Evolutionary conservation across 345 rosid genomes (phyloP), one percentile per base, ranked within the genome.

Genomic region (Excoecaria cochinchinensis): DNA sequence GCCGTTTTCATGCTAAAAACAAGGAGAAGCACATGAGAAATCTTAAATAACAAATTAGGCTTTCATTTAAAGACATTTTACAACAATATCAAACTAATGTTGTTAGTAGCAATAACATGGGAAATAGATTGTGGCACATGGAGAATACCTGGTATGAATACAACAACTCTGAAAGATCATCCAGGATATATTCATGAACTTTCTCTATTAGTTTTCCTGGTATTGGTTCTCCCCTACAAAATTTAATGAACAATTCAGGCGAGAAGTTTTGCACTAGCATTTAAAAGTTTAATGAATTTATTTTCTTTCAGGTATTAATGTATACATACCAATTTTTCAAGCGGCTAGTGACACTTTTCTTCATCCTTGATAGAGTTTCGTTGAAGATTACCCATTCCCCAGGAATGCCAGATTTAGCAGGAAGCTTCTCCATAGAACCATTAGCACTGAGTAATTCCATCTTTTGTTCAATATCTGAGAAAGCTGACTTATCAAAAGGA

Each of bases 201-300:
- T 77, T 89, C 82, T 84, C 84, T 74, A 91, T 88, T 80, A 95
- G 81, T 55, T 78, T 22, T 57, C 69, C 78, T 67, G 95, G 97
- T 79, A 91, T 91, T 4, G 97, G 95, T 86, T 85, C 86, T 47
- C 99, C 99, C 99, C 97, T 92, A 73, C 73, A 76, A 84, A 44
- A 80, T 78, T 56, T 53, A 80, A 58, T 6, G 65, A 48, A 76
- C 8, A 78, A 47, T 53, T 83, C 67, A 83, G 71, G 78, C 40
- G n/a, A 31, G 31, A 31, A 31, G 31, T 31, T 31, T 31, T 31
- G 31, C 22, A 56, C 55, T 39, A 25, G 56, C 67, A 74, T 13
- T 24, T 59, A 55, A 21, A 46, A 58, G 13, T 44, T 44, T 8
- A 50, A 38, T 36, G 40, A 53, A 50, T 14, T 21, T 24, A 39